Evolutionary conservation across 192 early-diverging fungal species (phyloP), one percentile per base, ranked within the genome.

Genomic region (Mycoemilia scoparia): DNA sequence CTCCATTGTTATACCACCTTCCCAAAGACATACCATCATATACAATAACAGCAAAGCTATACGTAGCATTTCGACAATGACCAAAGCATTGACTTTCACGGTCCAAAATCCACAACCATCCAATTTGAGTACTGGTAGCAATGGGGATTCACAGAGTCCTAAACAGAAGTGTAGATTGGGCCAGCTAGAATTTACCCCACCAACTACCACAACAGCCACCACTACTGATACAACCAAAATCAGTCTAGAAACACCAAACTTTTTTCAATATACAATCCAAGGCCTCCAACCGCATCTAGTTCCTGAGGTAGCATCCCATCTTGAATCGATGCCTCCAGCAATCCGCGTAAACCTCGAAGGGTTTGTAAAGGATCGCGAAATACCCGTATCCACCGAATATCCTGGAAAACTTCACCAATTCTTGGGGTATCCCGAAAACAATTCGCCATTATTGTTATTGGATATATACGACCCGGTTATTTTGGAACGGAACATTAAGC

Each of bases 251-350:
- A 62, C 60, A 21, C 60, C 60, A 18, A 26, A 40, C 3, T 62
- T 52, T 13, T 28, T 62, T 31, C 51, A 57, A 39, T 62, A 62
- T 39, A 62, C 60, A 11, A 33, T 52, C 8, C 48, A 46, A 21
- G 60, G 54, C 4, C 38, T 62, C 24, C 60, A 62, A 24, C 60
- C 60, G 26, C 60, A 62, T 15, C 36, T 63, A 26, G 49, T 63
- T 22, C 60, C 42, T 11, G 60, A 63, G 19, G 46, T 63, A 11
- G 54, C 49, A n/a, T 39, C 54, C 3, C 39, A 47, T 38, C 18
- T 62, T 4, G 42, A 14, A 6, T 38, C 16, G n/a, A 42, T 52
- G 35, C 54, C 60, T 13, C 30, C 39, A 20, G 33, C 34, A 5
- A 57, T 49, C 7, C 60, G 49, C n/a, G 38, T 62, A 11, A 52